Conservation (phyloP, 768 basidiomycete genomes). For the Trametes gibbosa region DNA sequence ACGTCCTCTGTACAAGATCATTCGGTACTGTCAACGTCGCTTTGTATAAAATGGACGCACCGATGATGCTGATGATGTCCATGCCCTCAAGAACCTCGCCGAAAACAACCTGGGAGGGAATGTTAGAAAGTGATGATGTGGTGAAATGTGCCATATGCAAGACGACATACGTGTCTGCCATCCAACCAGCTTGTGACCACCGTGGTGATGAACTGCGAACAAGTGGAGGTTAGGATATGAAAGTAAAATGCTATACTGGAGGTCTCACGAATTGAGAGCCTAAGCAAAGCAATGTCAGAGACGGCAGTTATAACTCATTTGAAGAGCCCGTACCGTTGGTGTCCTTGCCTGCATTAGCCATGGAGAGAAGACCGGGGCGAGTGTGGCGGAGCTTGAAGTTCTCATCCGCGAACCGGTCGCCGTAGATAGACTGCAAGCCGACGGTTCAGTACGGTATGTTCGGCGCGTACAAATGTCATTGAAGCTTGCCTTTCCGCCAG, state of each 20-base stretch:
- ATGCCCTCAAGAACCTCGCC: conserved; percentile 91
- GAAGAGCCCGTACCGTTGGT: conserved; percentile 67
- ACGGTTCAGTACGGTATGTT: neutral
- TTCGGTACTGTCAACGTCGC: neutral
- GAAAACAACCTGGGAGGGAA: conserved; percentile 72
- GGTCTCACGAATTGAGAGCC: conserved; percentile 87
- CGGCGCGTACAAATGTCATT: neutral
- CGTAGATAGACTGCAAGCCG: conserved; percentile 76
- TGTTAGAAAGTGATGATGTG: neutral
- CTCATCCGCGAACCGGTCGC: conserved; percentile 88
- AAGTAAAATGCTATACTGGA: neutral
- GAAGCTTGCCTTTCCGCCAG: conserved; percentile 75
- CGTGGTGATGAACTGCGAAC: conserved; percentile 85
- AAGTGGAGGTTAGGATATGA: neutral
- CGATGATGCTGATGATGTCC: conserved; percentile 78
- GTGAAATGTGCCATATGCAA: neutral
- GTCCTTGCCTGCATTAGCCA: conserved; percentile 93
- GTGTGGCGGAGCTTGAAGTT: conserved; percentile 98
- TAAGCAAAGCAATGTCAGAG: conserved; percentile 25
- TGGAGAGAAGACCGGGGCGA: conserved; percentile 81
- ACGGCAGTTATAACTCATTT: conserved; percentile 1
- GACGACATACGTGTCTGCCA: conserved; percentile 67
- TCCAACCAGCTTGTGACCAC: conserved; percentile 87
- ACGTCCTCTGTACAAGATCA: conserved; percentile 60
- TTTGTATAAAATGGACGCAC: conserved; percentile 34